Percentiles rank a stretch among this genome's conserved stretches.
phyloP scores from a whole-genome alignment of 306 rosid species.

The Inga leiocalycina region DNA sequence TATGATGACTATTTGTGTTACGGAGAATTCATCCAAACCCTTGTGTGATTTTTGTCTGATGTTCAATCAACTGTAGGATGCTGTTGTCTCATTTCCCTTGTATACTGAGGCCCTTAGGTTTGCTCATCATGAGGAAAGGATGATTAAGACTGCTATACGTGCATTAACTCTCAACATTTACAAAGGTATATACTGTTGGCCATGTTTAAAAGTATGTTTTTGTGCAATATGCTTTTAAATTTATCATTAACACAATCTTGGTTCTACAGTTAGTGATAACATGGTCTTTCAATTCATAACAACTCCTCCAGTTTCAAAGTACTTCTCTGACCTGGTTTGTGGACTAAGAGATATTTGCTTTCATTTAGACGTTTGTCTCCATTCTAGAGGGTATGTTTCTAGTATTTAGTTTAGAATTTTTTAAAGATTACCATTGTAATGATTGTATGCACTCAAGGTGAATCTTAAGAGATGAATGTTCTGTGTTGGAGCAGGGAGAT shows the following conservation, averaged over 20 bases:
- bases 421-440: slow-evolving; percentile 4
- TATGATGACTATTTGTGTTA: slow-evolving; percentile 20
- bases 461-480: slow-evolving; percentile 24
- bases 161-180: slow-evolving; percentile 70
- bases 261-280: slow-evolving; percentile 77
- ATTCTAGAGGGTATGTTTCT: slow-evolving; percentile 51
- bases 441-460: background rate
- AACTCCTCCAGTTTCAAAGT: slow-evolving; percentile 75
- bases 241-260: slow-evolving; percentile 43
- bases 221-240: slow-evolving; percentile 34
- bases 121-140: slow-evolving; percentile 74
- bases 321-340: slow-evolving; percentile 73
- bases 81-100: slow-evolving; percentile 80
- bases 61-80: slow-evolving; percentile 5
- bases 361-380: slow-evolving; percentile 56
- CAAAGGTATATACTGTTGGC: slow-evolving; percentile 50
- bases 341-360: slow-evolving; percentile 60
- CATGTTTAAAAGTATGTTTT: slow-evolving; percentile 28
- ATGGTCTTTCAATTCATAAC: slow-evolving; percentile 68
- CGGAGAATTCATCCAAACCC: slow-evolving; percentile 18
- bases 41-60: background rate
- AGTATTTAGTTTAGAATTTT: background rate
- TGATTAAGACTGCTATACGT: slow-evolving; percentile 79
- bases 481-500: slow-evolving; percentile 54
- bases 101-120: slow-evolving; percentile 79